Evolutionary conservation across 164 flowering plant species (phyloP).

Genomic region (Chloranthus sessilifolius): DNA sequence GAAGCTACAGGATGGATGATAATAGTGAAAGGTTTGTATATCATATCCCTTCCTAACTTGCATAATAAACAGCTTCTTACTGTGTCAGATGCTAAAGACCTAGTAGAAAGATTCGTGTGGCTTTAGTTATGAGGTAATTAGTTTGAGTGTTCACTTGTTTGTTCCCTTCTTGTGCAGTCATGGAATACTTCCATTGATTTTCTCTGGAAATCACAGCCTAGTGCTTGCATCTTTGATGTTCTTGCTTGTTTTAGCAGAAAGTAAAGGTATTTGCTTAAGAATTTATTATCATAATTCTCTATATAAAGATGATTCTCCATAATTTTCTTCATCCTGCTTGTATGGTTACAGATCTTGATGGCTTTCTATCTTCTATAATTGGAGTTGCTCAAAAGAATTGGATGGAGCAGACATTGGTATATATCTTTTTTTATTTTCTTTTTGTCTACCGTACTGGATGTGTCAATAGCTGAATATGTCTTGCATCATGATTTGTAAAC

Average conservation of each 20-base stretch:
- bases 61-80: too few species aligned
- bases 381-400: constrained; percentile 21
- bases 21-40: constrained; percentile 26
- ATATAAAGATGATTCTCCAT: not conserved
- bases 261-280: constrained; percentile 35
- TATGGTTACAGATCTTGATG: constrained; percentile 35
- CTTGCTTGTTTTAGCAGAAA: constrained; percentile 42
- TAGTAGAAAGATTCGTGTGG: too few species aligned
- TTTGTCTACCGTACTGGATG: constrained; percentile 1
- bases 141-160: too few species aligned
- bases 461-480: too few species aligned
- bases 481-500: too few species aligned
- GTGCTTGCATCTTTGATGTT: constrained; percentile 39
- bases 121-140: too few species aligned
- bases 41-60: too few species aligned
- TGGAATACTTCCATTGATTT: constrained; percentile 30
- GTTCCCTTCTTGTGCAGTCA: constrained; percentile 28
- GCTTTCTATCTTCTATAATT: constrained; percentile 22
- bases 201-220: constrained; percentile 34
- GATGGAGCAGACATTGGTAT: constrained; percentile 19
- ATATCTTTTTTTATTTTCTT: not conserved
- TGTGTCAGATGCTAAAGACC: too few species aligned
- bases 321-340: not conserved
- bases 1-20: constrained; percentile 16
- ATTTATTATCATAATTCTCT: not conserved